Conservation (phyloP, 108 stramenopile species). For the Cyclotella sp. region DNA sequence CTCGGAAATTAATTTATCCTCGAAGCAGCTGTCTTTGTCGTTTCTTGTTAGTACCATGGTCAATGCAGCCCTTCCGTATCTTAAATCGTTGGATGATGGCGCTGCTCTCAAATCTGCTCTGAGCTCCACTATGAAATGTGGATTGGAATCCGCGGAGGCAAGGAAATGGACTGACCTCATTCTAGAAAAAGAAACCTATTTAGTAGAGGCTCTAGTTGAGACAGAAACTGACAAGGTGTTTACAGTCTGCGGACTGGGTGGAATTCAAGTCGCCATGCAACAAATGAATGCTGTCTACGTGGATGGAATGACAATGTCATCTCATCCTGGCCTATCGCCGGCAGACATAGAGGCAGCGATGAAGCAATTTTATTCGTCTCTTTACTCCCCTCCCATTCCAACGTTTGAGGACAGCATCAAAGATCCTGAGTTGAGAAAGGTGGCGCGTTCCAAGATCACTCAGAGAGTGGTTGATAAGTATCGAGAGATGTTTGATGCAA, state of each 20-base stretch:
- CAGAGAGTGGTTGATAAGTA: constrained; percentile 64
- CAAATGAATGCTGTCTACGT: constrained; percentile 61
- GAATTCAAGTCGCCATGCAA: constrained; percentile 51
- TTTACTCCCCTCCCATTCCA: constrained; percentile 83
- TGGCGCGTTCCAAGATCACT: constrained; percentile 72
- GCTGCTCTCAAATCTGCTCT: constrained; percentile 65
- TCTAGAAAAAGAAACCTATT: constrained; percentile 56
- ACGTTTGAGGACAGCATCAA: constrained; percentile 79
- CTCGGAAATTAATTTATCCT: constrained; percentile 34
- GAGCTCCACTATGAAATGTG: constrained; percentile 56
- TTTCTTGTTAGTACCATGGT: constrained; percentile 68
- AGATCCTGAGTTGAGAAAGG: constrained; percentile 79
- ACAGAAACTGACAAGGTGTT: constrained; percentile 69
- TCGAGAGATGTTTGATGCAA: constrained; percentile 60
- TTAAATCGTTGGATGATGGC: constrained; percentile 74
- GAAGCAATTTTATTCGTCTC: constrained; percentile 81
- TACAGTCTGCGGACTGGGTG: constrained; percentile 70
- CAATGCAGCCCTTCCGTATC: constrained; percentile 68
- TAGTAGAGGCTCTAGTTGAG: constrained; percentile 72
- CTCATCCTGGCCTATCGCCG: constrained; percentile 77
- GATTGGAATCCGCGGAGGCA: constrained; percentile 53
- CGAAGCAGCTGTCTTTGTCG: constrained; percentile 64
- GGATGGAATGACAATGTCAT: constrained; percentile 77
- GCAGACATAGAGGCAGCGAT: constrained; percentile 67
- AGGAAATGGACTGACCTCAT: constrained; percentile 55